Evolutionary conservation across 2,329 filamentous ascomycete genomes (phyloP).

Genomic region (Ramularia endophylla): DNA sequence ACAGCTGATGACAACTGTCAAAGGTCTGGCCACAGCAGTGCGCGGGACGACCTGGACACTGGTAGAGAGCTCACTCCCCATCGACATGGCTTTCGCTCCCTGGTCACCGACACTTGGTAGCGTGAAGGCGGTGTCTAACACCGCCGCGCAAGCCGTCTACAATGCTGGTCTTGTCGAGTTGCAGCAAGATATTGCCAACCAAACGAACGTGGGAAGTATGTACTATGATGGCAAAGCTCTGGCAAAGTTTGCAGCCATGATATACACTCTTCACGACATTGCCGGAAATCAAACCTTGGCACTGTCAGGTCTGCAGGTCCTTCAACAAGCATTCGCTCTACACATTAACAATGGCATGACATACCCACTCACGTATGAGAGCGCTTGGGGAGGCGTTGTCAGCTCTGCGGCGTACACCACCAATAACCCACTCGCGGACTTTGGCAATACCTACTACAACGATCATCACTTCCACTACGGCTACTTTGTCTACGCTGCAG

Average conservation of each 20-base stretch:
- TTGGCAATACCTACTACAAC: conserved; percentile 83
- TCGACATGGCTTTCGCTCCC: conserved; percentile 69
- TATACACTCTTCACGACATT: conserved; percentile 48
- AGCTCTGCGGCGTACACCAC: conserved; percentile 75
- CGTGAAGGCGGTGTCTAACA: conserved; percentile 35
- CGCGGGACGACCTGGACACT: conserved; percentile 71
- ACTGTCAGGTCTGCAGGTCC: conserved; percentile 44
- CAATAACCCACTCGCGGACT: conserved; percentile 67
- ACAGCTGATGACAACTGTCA: conserved; percentile 72
- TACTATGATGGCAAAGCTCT: conserved; percentile 74
- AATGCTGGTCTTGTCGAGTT: conserved; percentile 64
- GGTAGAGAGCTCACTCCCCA: conserved; percentile 65
- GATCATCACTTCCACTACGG: conserved; percentile 63
- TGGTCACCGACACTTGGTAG: conserved; percentile 55
- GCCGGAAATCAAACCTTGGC: conserved; percentile 47
- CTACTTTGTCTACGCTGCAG: conserved; percentile 83
- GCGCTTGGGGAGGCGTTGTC: conserved; percentile 71
- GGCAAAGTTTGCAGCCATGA: conserved; percentile 39
- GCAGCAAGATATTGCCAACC: conserved; percentile 64
- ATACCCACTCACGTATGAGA: conserved; percentile 51
- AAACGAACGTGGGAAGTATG: conserved; percentile 76
- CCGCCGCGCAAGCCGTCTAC: conserved; percentile 44
- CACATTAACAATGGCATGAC: conserved; percentile 42
- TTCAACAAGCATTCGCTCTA: conserved; percentile 41
- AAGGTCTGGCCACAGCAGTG: conserved; percentile 71